Base-by-base conservation (phyloP, 2,329 filamentous ascomycete genomes). In the Cladosporium sp. region DNA sequence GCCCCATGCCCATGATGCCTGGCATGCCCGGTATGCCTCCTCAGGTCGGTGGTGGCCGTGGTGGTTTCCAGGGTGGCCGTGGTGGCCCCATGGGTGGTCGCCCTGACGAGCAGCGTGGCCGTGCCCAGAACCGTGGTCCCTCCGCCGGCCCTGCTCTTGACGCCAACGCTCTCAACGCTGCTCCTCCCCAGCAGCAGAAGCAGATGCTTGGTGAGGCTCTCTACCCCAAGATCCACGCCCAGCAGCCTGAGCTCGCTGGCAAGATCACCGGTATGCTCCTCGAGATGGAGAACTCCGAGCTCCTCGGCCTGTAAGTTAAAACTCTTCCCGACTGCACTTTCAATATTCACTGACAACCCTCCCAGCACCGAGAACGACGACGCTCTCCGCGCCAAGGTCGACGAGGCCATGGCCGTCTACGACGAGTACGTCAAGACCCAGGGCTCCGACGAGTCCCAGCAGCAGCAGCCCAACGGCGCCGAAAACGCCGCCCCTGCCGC, bases 211-310 rank as follows among this genome's bases (percentile, higher is more conserved):
- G 93, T 71, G 93, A 99, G 77, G 85, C 89, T 62, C 87, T 99
- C 64, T 99, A 97, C 82, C 93, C 93, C 68, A 99, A 97, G 86
- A 97, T 99, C 66, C 85, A 91, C 72, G 84, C 83, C 61, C 85
- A 96, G 74, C 93, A 99, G 78, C 88, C 90, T 54, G 91, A 96
- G 65, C 80, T 99, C 66, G 93, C 93, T 56, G 93, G 93, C 69
- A 99, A 99, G 85, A 97, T 99, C 72, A 99, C 93, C 56, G 93
- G 93, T 75, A 99, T 99, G 93, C 86, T 99, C 65, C 76, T 99
- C 64, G 93, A 99, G 82, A 99, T 99, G 93, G 93, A 97, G 66
- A 97, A 97, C 75, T 71, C 80, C 52, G 93, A 99, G 78, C 79
- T 99, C 64, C 81, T 99, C 68, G 89, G 88, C 75, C 82, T 99